These are phyloP conservation scores for Rhynchospora tenuis DNA, from an alignment of 176 grass and related monocot genomes.

Conservation along the genomic window DNA sequence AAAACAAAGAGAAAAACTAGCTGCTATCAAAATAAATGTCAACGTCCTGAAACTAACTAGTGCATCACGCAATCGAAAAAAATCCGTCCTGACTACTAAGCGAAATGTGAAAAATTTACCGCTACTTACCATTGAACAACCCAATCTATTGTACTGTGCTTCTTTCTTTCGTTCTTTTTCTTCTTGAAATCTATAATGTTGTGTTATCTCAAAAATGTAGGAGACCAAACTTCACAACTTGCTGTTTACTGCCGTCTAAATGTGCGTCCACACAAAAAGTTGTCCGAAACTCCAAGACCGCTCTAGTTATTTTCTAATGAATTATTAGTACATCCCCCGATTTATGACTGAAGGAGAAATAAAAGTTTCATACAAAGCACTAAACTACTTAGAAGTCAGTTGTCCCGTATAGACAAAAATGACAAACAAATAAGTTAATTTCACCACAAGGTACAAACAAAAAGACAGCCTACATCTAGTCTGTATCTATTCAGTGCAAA, in stretches of 20 bases:
- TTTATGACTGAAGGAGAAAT: neutral
- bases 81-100: too few relatives aligned
- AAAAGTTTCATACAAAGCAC: neutral
- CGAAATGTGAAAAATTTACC: too few relatives aligned
- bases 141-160: neutral
- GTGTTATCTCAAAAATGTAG: neutral
- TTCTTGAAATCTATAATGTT: neutral
- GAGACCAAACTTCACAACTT: neutral
- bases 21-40: too few relatives aligned
- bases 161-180: neutral
- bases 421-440: conserved; percentile 6
- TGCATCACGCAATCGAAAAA: too few relatives aligned
- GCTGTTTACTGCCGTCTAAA: neutral
- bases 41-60: too few relatives aligned
- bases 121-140: too few relatives aligned
- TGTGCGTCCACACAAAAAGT: neutral
- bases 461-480: neutral
- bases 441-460: neutral
- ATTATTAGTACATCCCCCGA: neutral
- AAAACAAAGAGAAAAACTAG: too few relatives aligned
- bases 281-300: neutral
- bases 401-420: neutral
- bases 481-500: neutral
- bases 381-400: neutral
- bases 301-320: neutral